Conservation (phyloP, 2,329 filamentous ascomycete genomes). For the Aspergillus spinulosporus region DNA sequence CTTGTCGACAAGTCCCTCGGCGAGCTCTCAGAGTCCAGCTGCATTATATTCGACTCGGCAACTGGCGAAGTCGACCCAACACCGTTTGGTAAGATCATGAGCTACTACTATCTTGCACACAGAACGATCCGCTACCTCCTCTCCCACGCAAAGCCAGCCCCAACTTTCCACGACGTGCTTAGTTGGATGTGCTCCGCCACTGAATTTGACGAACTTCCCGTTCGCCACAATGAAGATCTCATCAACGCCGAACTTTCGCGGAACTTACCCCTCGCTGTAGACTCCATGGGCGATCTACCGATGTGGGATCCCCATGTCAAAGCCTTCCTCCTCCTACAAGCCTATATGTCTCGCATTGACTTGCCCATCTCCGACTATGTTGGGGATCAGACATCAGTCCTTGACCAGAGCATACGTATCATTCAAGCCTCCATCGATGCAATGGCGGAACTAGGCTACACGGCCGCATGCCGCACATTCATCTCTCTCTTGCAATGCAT, state of each 20-base stretch:
- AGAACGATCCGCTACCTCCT: conserved; percentile 87
- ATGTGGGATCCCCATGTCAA: conserved; percentile 99
- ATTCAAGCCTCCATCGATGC: conserved; percentile 94
- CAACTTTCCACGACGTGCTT: conserved; percentile 77
- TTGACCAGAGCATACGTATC: conserved; percentile 96
- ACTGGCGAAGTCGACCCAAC: conserved; percentile 91
- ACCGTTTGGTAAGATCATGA: conserved; percentile 96
- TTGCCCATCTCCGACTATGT: conserved; percentile 97
- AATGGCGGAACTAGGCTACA: conserved; percentile 80
- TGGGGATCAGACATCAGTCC: conserved; percentile 81
- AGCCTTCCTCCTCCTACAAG: conserved; percentile 87
- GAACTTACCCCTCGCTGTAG: conserved; percentile 70
- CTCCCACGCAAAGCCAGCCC: conserved; percentile 70
- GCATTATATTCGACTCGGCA: conserved; percentile 71
- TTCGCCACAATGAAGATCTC: conserved; percentile 96
- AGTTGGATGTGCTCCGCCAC: conserved; percentile 91
- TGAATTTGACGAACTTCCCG: conserved; percentile 96
- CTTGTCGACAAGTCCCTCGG: conserved; percentile 84
- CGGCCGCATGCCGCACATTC: conserved; percentile 77
- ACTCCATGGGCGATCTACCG: conserved; percentile 65
- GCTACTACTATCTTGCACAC: conserved; percentile 97
- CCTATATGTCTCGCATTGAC: conserved; percentile 89
- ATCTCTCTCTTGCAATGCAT: conserved; percentile 85
- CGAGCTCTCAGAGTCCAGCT: conserved; percentile 80
- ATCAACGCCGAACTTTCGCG: conserved; percentile 89